phyloP scores from a whole-genome alignment of 75 land plant species.

The Adiantum capillusveneris region DNA sequence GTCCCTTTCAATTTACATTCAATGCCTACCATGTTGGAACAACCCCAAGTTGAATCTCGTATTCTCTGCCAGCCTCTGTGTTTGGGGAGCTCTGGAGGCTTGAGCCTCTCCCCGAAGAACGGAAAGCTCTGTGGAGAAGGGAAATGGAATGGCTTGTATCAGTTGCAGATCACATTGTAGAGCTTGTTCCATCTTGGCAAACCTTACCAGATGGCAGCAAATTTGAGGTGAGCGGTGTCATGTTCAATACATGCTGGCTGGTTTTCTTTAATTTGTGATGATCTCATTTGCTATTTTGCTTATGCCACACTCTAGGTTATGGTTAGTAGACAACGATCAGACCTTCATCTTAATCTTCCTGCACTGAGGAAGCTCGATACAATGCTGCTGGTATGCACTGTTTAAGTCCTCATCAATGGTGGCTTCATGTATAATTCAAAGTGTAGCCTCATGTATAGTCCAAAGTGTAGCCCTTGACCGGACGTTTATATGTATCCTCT shows the following conservation, averaged over 20 bases:
- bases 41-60: too few species aligned
- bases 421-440: too few species aligned
- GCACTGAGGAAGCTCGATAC: conserved; percentile 65
- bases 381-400: conserved; percentile 42
- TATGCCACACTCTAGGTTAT: conserved; percentile 60
- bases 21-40: too few species aligned
- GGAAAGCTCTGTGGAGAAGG: conserved; percentile 57
- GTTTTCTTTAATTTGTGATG: too few species aligned
- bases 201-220: conserved; percentile 59
- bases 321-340: conserved; percentile 60
- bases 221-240: conserved; percentile 40
- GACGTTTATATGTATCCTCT: too few species aligned
- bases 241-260: too few species aligned
- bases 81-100: conserved; percentile 72
- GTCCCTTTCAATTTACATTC: too few species aligned
- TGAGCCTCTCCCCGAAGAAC: conserved; percentile 58
- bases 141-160: conserved; percentile 84
- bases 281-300: too few species aligned
- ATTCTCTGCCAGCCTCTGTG: conserved; percentile 45
- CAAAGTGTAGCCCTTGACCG: too few species aligned
- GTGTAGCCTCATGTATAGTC: too few species aligned
- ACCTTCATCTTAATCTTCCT: conserved; percentile 70
- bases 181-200: conserved; percentile 63
- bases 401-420: not conserved
- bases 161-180: conserved; percentile 76